Percentiles rank a stretch among this genome's conserved stretches.
phyloP scores from a whole-genome alignment of 305 asterid genomes.

The Nicotiana rustica region DNA sequence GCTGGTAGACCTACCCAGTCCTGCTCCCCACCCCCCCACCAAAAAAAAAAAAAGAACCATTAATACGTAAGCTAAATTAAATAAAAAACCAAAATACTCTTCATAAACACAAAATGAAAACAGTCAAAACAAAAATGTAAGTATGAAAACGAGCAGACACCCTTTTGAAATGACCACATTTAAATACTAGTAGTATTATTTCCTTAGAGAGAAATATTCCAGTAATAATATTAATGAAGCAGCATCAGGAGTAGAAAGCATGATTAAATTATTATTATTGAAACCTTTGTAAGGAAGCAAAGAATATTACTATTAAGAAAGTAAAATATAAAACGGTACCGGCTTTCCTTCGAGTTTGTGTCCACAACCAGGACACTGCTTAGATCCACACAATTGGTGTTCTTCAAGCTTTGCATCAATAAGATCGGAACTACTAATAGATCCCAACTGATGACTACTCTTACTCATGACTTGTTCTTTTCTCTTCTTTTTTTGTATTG shows the following conservation, averaged over 20 bases:
- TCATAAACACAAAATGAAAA: not conserved
- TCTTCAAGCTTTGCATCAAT: slow-evolving; percentile 97
- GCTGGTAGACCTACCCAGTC: slow-evolving; percentile 99
- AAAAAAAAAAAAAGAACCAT: not conserved
- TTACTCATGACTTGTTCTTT: slow-evolving; percentile 54
- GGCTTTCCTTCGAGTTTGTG: slow-evolving; percentile 94
- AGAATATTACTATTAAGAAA: slow-evolving; percentile 45
- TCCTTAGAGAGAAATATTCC: not conserved
- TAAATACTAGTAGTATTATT: not conserved
- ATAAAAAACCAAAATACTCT: too few relatives aligned
- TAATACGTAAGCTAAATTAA: too few relatives aligned
- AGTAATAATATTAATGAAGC: not conserved
- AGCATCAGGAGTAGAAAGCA: slow-evolving; percentile 31
- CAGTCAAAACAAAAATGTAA: too few relatives aligned
- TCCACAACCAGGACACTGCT: slow-evolving; percentile 97
- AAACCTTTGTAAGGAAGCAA: slow-evolving; percentile 56
- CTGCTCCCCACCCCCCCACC: slow-evolving; percentile 43
- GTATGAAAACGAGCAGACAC: not conserved
- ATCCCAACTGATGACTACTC: slow-evolving; percentile 62
- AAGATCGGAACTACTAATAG: slow-evolving; percentile 86
- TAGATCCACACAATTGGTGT: slow-evolving; percentile 94
- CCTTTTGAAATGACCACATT: slow-evolving; percentile 24
- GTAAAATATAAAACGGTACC: slow-evolving; percentile 49
- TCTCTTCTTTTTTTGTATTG: not conserved
- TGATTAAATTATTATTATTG: slow-evolving; percentile 23